phyloP scores from a whole-genome alignment of 306 rosid species.

The Albizia julibrissin region DNA sequence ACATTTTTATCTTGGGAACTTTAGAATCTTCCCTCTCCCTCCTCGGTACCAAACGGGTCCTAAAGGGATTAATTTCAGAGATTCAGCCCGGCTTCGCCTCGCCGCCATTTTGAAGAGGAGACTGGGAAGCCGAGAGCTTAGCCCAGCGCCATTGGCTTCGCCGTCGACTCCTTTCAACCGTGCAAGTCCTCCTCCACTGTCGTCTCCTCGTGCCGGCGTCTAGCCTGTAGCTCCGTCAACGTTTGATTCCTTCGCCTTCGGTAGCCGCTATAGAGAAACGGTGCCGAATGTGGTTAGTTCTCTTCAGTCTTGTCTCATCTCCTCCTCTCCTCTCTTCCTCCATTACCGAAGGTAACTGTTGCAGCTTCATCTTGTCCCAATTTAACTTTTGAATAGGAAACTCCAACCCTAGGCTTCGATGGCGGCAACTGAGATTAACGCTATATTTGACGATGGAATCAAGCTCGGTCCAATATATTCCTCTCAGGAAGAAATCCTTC shows the following conservation, averaged over 20 bases:
- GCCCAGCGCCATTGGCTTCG: too few species aligned
- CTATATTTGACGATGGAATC: conserved; percentile 1
- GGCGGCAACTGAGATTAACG: not conserved
- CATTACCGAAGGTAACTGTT: not conserved
- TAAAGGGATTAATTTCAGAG: too few species aligned
- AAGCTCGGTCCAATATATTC: conserved; percentile 24
- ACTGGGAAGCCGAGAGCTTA: too few species aligned
- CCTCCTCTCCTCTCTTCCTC: not conserved
- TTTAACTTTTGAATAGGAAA: not conserved
- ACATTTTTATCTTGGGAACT: too few species aligned
- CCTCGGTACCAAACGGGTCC: too few species aligned
- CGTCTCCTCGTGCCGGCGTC: too few species aligned
- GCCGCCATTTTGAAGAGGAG: too few species aligned
- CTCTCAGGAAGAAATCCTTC: conserved; percentile 37
- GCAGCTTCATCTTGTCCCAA: not conserved
- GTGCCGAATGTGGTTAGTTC: not conserved
- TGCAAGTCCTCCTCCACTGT: too few species aligned
- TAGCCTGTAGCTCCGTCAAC: too few species aligned
- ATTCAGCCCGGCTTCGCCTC: too few species aligned
- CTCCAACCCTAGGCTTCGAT: not conserved
- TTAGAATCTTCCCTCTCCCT: too few species aligned
- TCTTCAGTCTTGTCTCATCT: not conserved
- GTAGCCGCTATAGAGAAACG: not conserved
- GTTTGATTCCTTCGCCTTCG: not conserved
- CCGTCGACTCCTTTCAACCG: too few species aligned